Percentiles rank a stretch among this genome's conserved stretches.
phyloP scores from a whole-genome alignment of 768 basidiomycete species.

The Lentinula sp. region DNA sequence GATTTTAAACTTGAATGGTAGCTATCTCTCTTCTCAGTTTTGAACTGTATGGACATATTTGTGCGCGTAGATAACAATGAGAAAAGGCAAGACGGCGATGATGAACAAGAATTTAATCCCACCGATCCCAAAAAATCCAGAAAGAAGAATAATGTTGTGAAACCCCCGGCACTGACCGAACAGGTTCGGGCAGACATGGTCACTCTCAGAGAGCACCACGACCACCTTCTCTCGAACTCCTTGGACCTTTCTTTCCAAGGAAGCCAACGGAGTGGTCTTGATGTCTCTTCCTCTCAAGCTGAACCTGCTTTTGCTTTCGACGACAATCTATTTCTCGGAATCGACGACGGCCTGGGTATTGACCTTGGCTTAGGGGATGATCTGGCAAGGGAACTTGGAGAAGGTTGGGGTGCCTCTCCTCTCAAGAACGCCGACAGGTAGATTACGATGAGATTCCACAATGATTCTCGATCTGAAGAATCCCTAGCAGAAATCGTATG shows the following conservation, averaged over 20 bases:
- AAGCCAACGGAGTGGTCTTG: constrained; percentile 23
- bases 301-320: constrained; percentile 43
- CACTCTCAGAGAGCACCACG: constrained; percentile 68
- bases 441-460: not conserved
- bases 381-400: constrained; percentile 68
- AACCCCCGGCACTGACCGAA: constrained; percentile 28
- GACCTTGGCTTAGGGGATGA: constrained; percentile 67
- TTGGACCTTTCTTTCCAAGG: constrained; percentile 56
- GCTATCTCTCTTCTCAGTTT: not conserved
- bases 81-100: constrained; percentile 27
- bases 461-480: not conserved
- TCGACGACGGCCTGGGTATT: constrained; percentile 51
- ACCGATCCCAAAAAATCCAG: not conserved
- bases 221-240: constrained; percentile 59
- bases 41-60: not conserved
- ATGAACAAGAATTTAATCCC: constrained; percentile 29
- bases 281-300: constrained; percentile 51
- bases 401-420: constrained; percentile 51
- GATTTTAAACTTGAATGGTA: constrained; percentile 38
- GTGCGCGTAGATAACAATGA: not conserved
- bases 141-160: constrained; percentile 21
- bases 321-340: constrained; percentile 41
- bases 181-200: constrained; percentile 44
- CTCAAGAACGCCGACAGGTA: constrained; percentile 7
- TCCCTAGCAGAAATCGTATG: not conserved